These are phyloP conservation scores for Nigrospora osmanthi DNA, from an alignment of 2,329 filamentous ascomycete species.

Conservation along the genomic window DNA sequence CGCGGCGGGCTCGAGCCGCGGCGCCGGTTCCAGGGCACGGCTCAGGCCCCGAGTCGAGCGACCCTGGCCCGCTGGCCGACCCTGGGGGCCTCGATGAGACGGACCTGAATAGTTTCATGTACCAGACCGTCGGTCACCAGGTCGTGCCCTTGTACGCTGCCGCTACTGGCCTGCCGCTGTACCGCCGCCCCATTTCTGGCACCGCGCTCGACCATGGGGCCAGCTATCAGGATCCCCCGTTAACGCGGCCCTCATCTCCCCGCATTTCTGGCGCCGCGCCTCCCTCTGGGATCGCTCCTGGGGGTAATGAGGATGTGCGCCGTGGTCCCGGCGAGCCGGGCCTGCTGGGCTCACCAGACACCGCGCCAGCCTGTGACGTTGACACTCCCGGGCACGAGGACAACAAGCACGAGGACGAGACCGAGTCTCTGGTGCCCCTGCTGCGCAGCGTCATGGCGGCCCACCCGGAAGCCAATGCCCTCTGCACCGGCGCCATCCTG, in stretches of 20 bases:
- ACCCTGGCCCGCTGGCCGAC: no score
- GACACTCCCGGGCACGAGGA: slow-evolving; percentile 7
- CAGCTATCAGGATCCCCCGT: slow-evolving; percentile 49
- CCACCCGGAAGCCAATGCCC: slow-evolving; percentile 76
- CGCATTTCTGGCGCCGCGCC: slow-evolving; percentile 9
- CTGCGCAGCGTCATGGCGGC: slow-evolving; percentile 56
- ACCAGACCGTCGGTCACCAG: slow-evolving; percentile 90
- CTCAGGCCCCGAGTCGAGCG: not conserved
- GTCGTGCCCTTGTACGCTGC: slow-evolving; percentile 77
- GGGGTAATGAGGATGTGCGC: not conserved
- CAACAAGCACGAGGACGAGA: slow-evolving; percentile 58
- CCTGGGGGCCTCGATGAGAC: slow-evolving; percentile 32
- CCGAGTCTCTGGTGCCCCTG: slow-evolving; percentile 75
- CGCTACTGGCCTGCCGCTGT: slow-evolving; percentile 75
- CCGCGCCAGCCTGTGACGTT: slow-evolving; percentile 9
- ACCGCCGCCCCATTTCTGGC: slow-evolving; percentile 70
- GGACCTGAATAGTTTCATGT: slow-evolving; percentile 98
- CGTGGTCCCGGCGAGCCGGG: not conserved
- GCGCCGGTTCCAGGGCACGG: not conserved
- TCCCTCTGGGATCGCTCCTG: not conserved
- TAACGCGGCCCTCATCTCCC: no score
- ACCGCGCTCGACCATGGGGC: slow-evolving; percentile 60
- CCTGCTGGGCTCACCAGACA: not conserved
- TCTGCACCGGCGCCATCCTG: slow-evolving; percentile 86
- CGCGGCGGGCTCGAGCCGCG: not conserved